Conservation (phyloP, 164 flowering plant species). For the Santalum album region DNA sequence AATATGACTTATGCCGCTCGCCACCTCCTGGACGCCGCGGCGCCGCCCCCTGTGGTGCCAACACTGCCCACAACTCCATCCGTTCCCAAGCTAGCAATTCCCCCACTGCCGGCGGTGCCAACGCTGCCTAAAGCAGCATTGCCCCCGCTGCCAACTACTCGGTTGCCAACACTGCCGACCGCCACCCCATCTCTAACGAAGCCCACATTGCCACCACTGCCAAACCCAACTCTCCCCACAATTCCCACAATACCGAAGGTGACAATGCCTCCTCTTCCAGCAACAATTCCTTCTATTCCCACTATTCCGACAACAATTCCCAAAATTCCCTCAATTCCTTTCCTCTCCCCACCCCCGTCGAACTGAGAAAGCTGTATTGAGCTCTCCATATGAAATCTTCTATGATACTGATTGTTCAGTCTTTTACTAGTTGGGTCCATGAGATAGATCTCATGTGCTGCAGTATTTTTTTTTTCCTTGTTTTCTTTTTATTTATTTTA, state of each 20-base stretch:
- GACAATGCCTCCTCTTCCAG: not conserved
- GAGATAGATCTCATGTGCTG: too few relatives aligned
- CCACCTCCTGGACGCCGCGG: too few relatives aligned
- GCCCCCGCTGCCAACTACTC: slow-evolving; percentile 6
- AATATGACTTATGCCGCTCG: too few relatives aligned
- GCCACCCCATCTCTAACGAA: not conserved
- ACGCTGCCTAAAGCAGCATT: slow-evolving; percentile 3
- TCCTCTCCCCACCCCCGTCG: not conserved
- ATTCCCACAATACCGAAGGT: not conserved
- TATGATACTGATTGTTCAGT: too few relatives aligned
- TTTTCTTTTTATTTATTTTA: too few relatives aligned
- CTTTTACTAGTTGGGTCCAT: too few relatives aligned
- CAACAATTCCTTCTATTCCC: slow-evolving; percentile 1
- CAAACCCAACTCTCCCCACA: slow-evolving; percentile 3
- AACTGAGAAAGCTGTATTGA: not conserved
- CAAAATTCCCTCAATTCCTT: not conserved
- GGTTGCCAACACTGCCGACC: slow-evolving; percentile 2
- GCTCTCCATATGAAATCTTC: too few relatives aligned
- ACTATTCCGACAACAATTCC: not conserved
- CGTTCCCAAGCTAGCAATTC: not conserved
- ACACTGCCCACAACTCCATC: not conserved
- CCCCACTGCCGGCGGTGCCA: not conserved
- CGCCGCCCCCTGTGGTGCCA: too few relatives aligned
- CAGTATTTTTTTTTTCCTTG: too few relatives aligned
- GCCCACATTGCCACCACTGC: slow-evolving; percentile 4